Evolutionary conservation across 352 stramenopile species (phyloP).

Genomic region (Phytophthora fragariaefolia): DNA sequence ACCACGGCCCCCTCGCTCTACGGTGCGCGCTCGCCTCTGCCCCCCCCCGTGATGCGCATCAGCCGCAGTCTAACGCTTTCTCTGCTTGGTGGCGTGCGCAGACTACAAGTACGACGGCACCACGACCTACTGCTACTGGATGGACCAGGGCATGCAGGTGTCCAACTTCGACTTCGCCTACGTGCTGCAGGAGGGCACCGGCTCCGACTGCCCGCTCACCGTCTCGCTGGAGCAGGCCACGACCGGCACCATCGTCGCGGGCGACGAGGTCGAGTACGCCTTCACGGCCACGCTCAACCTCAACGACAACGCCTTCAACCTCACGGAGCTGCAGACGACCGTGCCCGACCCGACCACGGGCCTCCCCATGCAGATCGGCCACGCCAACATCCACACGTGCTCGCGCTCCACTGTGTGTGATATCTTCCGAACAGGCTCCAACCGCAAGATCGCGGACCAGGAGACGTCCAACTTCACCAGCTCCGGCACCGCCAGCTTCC

Average conservation of each 20-base stretch:
- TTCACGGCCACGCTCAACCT: conserved; percentile 83
- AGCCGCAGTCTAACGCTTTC: conserved; percentile 4
- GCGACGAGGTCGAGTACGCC: conserved; percentile 60
- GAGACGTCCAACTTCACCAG: conserved; percentile 83
- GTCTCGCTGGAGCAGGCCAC: conserved; percentile 61
- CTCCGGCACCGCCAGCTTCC: conserved; percentile 58
- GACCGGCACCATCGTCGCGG: conserved; percentile 36
- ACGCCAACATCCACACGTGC: conserved; percentile 83
- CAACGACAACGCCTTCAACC: conserved; percentile 66
- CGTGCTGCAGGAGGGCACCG: conserved; percentile 52
- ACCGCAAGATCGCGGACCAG: conserved; percentile 72
- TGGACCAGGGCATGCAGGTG: conserved; percentile 77
- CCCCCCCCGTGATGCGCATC: conserved; percentile 14
- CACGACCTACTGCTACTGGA: conserved; percentile 85
- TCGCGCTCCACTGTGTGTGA: conserved; percentile 72
- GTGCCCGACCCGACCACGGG: conserved; percentile 63
- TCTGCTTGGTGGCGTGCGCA: conserved; percentile 15
- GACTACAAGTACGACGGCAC: conserved; percentile 79
- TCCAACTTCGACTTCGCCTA: conserved; percentile 78
- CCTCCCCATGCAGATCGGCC: conserved; percentile 68
- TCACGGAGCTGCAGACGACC: conserved; percentile 62
- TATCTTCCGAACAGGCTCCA: conserved; percentile 69
- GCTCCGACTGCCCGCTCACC: conserved; percentile 62
- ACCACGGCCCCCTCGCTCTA: conserved; percentile 57
- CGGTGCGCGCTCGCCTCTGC: conserved; percentile 32